A percentile compares a stretch with the other conserved stretches of the same genome.
Evolutionary conservation across 441 rosid genomes (phyloP).

Genomic region (Corymbia citriodora): DNA sequence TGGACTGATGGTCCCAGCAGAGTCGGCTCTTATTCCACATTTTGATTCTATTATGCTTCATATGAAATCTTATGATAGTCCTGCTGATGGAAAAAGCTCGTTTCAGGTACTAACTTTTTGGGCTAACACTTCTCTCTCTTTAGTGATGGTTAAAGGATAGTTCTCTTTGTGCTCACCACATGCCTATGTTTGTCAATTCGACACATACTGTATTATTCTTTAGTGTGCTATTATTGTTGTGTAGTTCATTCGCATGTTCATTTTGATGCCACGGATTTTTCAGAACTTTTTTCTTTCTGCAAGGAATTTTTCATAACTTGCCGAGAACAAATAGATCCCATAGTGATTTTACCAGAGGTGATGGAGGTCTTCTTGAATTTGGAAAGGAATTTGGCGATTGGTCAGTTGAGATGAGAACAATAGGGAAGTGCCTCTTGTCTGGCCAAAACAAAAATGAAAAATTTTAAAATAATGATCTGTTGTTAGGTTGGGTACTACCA

Average conservation of each 20-base stretch:
- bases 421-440: not conserved
- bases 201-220: not conserved
- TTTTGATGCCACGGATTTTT: not conserved
- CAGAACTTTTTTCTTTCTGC: not conserved
- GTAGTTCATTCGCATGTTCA: not conserved
- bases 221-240: not conserved
- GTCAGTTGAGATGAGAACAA: not conserved
- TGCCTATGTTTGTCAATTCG: not conserved
- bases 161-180: not conserved
- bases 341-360: not conserved
- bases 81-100: conserved; percentile 96
- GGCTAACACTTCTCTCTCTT: not conserved
- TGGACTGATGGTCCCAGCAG: conserved; percentile 96
- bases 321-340: not conserved
- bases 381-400: not conserved
- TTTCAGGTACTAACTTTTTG: conserved; percentile 57
- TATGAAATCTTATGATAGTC: conserved; percentile 98
- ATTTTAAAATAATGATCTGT: not conserved
- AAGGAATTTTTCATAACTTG: not conserved
- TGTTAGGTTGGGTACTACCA: not conserved
- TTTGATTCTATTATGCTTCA: conserved; percentile 96
- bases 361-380: not conserved
- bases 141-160: not conserved
- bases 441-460: not conserved
- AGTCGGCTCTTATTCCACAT: conserved; percentile 82